Evolutionary conservation across 2,329 filamentous ascomycete species (phyloP), one percentile per base, ranked within the genome.

Genomic region (Achaetomium macrosporum): DNA sequence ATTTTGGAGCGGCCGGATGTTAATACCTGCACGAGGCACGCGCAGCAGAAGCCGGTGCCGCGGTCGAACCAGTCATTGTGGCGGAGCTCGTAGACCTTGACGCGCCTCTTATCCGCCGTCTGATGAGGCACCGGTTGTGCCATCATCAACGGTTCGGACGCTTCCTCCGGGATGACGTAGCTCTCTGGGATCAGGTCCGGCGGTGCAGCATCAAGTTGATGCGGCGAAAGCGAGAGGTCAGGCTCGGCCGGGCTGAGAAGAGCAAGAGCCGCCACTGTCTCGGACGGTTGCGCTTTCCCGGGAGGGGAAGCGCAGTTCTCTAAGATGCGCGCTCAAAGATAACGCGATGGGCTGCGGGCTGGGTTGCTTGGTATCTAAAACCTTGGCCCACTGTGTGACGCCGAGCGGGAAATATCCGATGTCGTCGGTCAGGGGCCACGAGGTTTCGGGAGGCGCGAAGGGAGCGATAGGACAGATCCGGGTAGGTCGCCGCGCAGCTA

Each of bases 21-120:
- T 25, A 7, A 69, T 81, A 93, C 88, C 69, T 84, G 79, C 59
- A 85, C 73, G 59, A 87, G 81, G 59, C 84, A 79, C 44, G 91
- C 90, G 55, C 83, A 88, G 70, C 93, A 97, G 71, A 96, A 96
- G 58, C 93, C 93, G 44, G 93, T 99, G 59, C 93, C 93, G 66
- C 92, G 82, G 73, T 99, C 93, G 69, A 92, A 96, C 93, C 93
- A 99, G 82, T 97, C 93, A 79, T 95, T 96, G 74, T 96, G 90
- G 71, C 89, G 90, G 65, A 99, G 81, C 76, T 97, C 93, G 72
- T 99, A 99, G 69, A 99, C 93, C 78, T 99, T 99, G 72, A 97
- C 93, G 78, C 93, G 81, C 71, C 81, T 83, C 73, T 77, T 82
- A 66, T 84, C 81, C 70, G 78, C 78, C 70, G 77, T 73, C 74